Percentiles rank a stretch among this genome's conserved stretches.
These are phyloP conservation scores for Aspergillus sp. DNA, from an alignment of 2,329 filamentous ascomycete genomes.

Conservation along the genomic window DNA sequence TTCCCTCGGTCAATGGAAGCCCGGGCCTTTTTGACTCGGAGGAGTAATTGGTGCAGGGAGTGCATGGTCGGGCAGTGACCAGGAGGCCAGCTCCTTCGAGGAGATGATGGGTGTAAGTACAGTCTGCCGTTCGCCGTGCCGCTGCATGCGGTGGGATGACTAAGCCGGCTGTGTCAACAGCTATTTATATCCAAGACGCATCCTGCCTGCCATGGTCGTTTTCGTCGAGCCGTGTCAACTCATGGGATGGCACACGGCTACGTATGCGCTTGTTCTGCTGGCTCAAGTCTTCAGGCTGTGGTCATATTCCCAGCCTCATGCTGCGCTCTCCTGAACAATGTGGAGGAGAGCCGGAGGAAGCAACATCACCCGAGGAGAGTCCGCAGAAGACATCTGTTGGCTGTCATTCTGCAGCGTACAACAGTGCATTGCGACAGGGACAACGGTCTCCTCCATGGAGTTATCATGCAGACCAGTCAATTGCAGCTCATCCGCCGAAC, in stretches of 20 bases:
- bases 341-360: conserved; percentile 1
- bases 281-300: too few relatives aligned
- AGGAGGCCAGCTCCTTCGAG: conserved; percentile 18
- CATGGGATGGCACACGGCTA: too few relatives aligned
- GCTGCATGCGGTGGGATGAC: conserved; percentile 3
- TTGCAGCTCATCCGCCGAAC: conserved; percentile 34
- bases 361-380: conserved; percentile 49
- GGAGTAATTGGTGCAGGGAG: conserved; percentile 23
- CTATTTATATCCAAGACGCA: too few relatives aligned
- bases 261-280: too few relatives aligned
- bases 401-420: conserved; percentile 32
- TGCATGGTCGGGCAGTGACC: conserved; percentile 25
- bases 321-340: too few relatives aligned
- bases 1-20: conserved; percentile 20
- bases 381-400: conserved; percentile 44
- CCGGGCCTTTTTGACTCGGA: conserved; percentile 24
- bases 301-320: too few relatives aligned
- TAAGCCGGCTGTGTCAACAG: background rate
- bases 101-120: conserved; percentile 4
- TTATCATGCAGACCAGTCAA: conserved; percentile 45
- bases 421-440: conserved; percentile 47
- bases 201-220: too few relatives aligned
- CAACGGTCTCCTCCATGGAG: conserved; percentile 46
- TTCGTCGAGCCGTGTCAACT: too few relatives aligned
- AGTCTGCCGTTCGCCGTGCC: conserved; percentile 1